These are phyloP conservation scores for Penicillium salamii DNA, from an alignment of 495 filamentous ascomycete species.

Conservation along the genomic window DNA sequence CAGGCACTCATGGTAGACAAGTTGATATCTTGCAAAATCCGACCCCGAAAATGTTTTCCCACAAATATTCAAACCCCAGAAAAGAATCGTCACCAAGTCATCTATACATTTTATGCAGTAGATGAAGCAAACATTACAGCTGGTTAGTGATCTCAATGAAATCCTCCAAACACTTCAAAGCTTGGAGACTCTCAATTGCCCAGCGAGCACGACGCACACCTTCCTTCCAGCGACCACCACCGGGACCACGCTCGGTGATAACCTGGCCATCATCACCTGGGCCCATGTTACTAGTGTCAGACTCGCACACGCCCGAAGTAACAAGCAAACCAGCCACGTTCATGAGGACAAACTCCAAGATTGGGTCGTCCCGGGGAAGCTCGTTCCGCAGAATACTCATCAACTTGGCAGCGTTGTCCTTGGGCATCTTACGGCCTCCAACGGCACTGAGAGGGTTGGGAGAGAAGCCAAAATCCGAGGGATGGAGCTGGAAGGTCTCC, in stretches of 20 bases:
- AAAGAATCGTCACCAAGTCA: no score
- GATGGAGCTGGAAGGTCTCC: slow-evolving; percentile 71
- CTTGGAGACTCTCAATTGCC: slow-evolving; percentile 77
- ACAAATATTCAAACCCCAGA: background rate
- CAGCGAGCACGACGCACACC: slow-evolving; percentile 80
- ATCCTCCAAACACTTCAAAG: slow-evolving; percentile 66
- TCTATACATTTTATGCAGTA: no score
- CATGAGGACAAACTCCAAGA: slow-evolving; percentile 89
- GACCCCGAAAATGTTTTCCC: slow-evolving; percentile 1
- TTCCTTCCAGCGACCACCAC: slow-evolving; percentile 87
- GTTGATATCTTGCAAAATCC: background rate
- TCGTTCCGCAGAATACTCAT: slow-evolving; percentile 71
- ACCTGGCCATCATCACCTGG: slow-evolving; percentile 70
- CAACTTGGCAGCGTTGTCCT: slow-evolving; percentile 82
- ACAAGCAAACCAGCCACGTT: slow-evolving; percentile 90
- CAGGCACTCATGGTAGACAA: background rate
- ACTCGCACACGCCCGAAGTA: slow-evolving; percentile 79
- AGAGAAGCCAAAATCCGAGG: slow-evolving; percentile 80
- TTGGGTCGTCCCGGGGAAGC: slow-evolving; percentile 70
- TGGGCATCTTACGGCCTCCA: slow-evolving; percentile 77
- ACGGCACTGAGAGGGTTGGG: slow-evolving; percentile 72
- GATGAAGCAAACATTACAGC: slow-evolving; percentile 25
- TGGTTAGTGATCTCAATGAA: slow-evolving; percentile 65
- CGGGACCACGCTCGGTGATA: slow-evolving; percentile 75
- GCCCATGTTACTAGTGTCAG: slow-evolving; percentile 72